Conservation (phyloP, 768 basidiomycete genomes). For the Boletus rubroflammeus region DNA sequence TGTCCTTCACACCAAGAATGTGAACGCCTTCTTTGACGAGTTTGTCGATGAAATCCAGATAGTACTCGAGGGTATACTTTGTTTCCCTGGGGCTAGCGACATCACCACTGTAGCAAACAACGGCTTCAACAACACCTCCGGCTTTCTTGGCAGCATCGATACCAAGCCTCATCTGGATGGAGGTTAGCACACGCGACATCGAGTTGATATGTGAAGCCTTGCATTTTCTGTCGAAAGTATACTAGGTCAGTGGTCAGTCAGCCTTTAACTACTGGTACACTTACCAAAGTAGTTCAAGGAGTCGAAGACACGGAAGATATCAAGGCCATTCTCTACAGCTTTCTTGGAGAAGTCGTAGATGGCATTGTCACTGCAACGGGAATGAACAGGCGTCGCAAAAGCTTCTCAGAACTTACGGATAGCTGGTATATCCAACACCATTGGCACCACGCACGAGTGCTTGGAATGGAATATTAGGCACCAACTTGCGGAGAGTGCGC, state of each 20-base stretch:
- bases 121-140: conserved; percentile 96
- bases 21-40: conserved; percentile 95
- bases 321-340: conserved; percentile 98
- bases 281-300: conserved; percentile 96
- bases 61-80: conserved; percentile 97
- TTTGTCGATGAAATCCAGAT: conserved; percentile 91
- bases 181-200: conserved; percentile 11
- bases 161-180: conserved; percentile 83
- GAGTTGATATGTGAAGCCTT: conserved; percentile 18
- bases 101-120: conserved; percentile 98
- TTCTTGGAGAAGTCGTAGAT: conserved; percentile 99
- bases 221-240: conserved; percentile 59
- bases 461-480: conserved; percentile 98
- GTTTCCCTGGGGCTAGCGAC: conserved; percentile 91
- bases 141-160: conserved; percentile 99
- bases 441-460: conserved; percentile 98
- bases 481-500: conserved; percentile 90
- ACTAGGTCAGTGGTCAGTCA: conserved; percentile 1
- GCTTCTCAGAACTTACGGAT: conserved; percentile 61
- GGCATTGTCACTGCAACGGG: conserved; percentile 74
- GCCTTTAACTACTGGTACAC: conserved; percentile 20
- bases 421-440: conserved; percentile 97
- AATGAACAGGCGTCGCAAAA: conserved; percentile 6
- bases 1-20: conserved; percentile 96
- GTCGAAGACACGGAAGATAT: conserved; percentile 99